Evolutionary conservation across 169 alveolate genomes (phyloP), one percentile per base, ranked within the genome.

Genomic region (Eimeria mitis): DNA sequence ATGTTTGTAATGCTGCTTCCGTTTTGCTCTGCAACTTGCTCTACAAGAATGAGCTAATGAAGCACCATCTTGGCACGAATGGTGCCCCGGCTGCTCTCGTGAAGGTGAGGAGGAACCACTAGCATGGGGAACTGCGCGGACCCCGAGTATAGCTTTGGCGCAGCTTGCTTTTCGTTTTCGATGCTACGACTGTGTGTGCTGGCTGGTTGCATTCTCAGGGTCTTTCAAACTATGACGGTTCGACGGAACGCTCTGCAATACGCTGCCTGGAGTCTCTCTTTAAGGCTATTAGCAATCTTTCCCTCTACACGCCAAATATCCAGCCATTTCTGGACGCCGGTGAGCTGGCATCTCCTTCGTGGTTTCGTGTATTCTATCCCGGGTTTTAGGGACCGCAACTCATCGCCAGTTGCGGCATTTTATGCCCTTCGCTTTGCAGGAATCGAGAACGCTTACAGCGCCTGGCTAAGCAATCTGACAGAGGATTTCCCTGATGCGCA

Each of bases 71-170:
- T 71, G 99, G 99, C 8, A 96, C 97, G 49, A 96, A 97, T 70
- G 99, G 98, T 11, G 98, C 98, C 13, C 99, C 99, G 8, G 98
- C 97, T 28, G 99, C 98, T n/a, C 97, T 98, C 83, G 98, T 98
- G 42, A 97, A 84, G 97, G 96, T 92, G 52, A 89, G 83, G 42
- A 31, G 75, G 34, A 8, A 70, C 47, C 87, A 49, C 3, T 47
- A 79, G 40, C 61, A 7, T 52, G 54, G 54, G 6, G 0, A 54
- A 40, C 34, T 73, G 0, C 40, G 52, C 54, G n/a, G 0, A 37
- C 21, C 40, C 4, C 40, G 0, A 21, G 34, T 73, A 21, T 40
- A 40, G 52, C 83, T 14, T 73, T 40, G 83, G 56, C 21, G 34
- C 44, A 78, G 28, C 68, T 28, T 6, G 8, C 34, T 25, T 19